phyloP scores from a whole-genome alignment of 2,329 filamentous ascomycete genomes.

The Hortaea sp. region DNA sequence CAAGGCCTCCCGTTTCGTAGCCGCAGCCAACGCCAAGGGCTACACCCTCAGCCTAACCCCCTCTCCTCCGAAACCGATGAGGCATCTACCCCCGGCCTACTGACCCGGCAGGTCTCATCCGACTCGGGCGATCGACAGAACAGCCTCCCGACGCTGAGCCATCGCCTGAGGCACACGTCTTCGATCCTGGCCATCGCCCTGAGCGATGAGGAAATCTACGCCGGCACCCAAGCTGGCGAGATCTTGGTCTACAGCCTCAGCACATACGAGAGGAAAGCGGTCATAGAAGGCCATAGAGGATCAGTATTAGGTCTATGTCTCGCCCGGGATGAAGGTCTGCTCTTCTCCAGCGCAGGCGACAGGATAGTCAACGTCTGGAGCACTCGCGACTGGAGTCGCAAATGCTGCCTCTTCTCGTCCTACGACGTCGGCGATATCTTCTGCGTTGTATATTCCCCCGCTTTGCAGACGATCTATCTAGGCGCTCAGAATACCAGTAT shows the following conservation, averaged over 20 bases:
- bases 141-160: constrained; percentile 52
- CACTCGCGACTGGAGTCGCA: constrained; percentile 60
- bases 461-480: constrained; percentile 73
- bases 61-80: constrained; percentile 9
- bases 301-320: constrained; percentile 81
- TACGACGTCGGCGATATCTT: constrained; percentile 96
- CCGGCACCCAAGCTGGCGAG: constrained; percentile 86
- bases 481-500: constrained; percentile 92
- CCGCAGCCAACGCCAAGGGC: not conserved
- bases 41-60: not conserved
- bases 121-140: constrained; percentile 14
- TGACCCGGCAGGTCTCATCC: constrained; percentile 14
- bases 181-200: constrained; percentile 76
- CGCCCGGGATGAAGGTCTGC: constrained; percentile 60
- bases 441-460: constrained; percentile 77
- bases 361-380: constrained; percentile 93
- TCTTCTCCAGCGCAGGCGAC: constrained; percentile 90
- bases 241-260: constrained; percentile 83
- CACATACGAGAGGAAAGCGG: constrained; percentile 70
- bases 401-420: constrained; percentile 85
- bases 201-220: constrained; percentile 72
- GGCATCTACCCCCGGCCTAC: not conserved
- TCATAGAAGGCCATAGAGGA: constrained; percentile 80
- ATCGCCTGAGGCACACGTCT: constrained; percentile 65
- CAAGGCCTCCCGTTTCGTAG: not conserved